These are phyloP conservation scores for Podila clonocystis DNA, from an alignment of 192 early-diverging fungal species.

Conservation along the genomic window DNA sequence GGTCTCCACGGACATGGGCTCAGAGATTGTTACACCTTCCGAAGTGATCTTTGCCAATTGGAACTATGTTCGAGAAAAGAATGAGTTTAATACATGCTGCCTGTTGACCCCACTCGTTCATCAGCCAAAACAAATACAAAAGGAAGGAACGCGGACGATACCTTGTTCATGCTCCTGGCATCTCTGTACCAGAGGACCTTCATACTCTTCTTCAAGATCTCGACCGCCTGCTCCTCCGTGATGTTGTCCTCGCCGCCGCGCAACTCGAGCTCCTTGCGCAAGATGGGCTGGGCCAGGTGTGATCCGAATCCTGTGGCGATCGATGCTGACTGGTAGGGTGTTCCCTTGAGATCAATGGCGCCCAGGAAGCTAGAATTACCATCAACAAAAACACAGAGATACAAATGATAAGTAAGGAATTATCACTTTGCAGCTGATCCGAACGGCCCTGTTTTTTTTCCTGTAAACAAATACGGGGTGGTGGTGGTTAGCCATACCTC, in stretches of 20 bases:
- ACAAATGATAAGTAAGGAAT: constrained; percentile 1
- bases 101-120: too few species aligned
- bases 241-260: constrained; percentile 78
- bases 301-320: constrained; percentile 97
- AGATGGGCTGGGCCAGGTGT: constrained; percentile 89
- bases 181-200: constrained; percentile 96
- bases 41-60: constrained; percentile 92
- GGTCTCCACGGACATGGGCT: constrained; percentile 87
- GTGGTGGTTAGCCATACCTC: constrained; percentile 47
- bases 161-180: constrained; percentile 91
- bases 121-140: background rate
- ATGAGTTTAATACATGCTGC: background rate
- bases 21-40: constrained; percentile 83
- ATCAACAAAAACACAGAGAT: background rate
- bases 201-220: constrained; percentile 90
- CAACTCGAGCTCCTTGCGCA: constrained; percentile 92
- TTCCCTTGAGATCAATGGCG: constrained; percentile 92
- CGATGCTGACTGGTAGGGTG: constrained; percentile 88
- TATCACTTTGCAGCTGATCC: background rate
- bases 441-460: too few species aligned
- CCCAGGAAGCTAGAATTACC: constrained; percentile 75
- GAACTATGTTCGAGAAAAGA: constrained; percentile 60
- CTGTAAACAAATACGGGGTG: too few species aligned
- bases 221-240: constrained; percentile 89
- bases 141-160: constrained; percentile 29